Percentiles rank a stretch among this genome's conserved stretches.
Evolutionary conservation across 257 asterid species (phyloP).

Genomic region (Gardenia jasminoides): DNA sequence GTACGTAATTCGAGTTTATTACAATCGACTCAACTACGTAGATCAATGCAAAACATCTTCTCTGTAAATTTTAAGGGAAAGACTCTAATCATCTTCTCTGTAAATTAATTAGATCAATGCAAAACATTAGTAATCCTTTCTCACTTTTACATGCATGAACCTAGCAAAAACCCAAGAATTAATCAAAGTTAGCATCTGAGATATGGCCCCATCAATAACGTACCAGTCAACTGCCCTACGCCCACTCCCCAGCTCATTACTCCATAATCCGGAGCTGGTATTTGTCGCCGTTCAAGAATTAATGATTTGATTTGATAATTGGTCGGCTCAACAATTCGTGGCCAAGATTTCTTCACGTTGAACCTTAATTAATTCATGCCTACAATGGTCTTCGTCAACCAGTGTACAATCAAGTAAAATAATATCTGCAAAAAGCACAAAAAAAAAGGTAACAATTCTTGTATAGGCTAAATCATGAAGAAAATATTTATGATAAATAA

Average conservation of each 20-base stretch:
- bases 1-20: background rate
- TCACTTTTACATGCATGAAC: background rate
- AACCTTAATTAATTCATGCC: background rate
- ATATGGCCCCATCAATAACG: background rate
- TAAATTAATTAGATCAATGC: background rate
- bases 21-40: background rate
- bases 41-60: too few relatives aligned
- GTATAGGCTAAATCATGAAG: too few relatives aligned
- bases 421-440: too few relatives aligned
- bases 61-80: background rate
- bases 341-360: background rate
- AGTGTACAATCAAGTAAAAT: too few relatives aligned
- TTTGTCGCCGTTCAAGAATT: background rate
- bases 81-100: background rate
- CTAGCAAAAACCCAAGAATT: too few relatives aligned
- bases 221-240: background rate
- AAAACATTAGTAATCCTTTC: too few relatives aligned
- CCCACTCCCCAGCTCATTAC: background rate
- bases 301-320: background rate
- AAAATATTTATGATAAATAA: too few relatives aligned
- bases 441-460: too few relatives aligned
- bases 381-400: too few relatives aligned
- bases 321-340: background rate
- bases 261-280: background rate
- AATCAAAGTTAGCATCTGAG: background rate